phyloP scores from a whole-genome alignment of 169 alveolate species.

The Plasmodium ovale region DNA sequence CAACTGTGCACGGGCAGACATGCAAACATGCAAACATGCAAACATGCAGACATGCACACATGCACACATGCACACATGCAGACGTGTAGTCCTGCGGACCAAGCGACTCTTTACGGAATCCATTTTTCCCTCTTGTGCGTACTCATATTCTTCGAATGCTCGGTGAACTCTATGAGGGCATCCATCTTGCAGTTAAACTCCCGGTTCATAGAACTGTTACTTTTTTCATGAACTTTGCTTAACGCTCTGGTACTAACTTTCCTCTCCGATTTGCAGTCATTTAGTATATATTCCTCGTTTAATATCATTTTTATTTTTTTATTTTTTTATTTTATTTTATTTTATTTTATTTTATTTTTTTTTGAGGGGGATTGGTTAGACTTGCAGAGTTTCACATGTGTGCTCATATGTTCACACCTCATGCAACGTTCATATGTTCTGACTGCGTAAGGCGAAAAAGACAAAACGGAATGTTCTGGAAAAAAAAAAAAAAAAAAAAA shows the following conservation, averaged over 20 bases:
- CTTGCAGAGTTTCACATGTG: neutral
- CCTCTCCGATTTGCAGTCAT: neutral
- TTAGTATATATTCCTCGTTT: neutral
- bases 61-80: neutral
- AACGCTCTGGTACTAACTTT: neutral
- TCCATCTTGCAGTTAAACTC: conserved; percentile 47
- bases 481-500: conserved; percentile 3
- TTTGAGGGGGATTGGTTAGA: too few species aligned
- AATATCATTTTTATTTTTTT: conserved; percentile 22
- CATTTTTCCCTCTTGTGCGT: neutral
- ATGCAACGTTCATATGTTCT: conserved; percentile 2
- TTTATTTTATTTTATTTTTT: too few species aligned
- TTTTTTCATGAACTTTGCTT: neutral
- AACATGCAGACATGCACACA: neutral
- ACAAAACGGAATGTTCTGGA: neutral
- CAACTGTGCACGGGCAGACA: too few species aligned
- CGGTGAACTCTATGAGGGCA: conserved; percentile 43
- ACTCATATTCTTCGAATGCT: conserved; percentile 34
- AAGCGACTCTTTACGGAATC: too few species aligned
- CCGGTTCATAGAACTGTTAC: conserved; percentile 2
- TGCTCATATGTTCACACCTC: neutral
- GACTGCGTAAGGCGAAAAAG: conserved; percentile 12
- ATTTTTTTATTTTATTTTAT: too few species aligned
- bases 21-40: neutral
- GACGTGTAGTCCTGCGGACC: neutral